A percentile compares a stretch with the other conserved stretches of the same genome.
Evolutionary conservation across 2,329 filamentous ascomycete species (phyloP).

Genomic region (Hymenoscyphus occultus): DNA sequence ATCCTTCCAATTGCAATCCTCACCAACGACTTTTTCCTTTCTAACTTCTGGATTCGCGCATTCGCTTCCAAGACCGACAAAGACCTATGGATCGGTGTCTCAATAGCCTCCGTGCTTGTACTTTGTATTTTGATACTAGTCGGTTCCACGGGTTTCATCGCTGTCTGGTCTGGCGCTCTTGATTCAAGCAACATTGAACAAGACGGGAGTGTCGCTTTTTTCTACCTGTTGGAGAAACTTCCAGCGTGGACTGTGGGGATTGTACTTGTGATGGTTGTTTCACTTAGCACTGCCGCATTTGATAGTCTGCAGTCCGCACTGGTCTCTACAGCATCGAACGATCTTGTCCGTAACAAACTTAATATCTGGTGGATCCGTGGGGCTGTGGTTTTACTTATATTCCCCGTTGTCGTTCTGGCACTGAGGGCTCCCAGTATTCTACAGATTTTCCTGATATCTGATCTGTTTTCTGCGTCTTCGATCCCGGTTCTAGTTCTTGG

Average conservation of each 20-base stretch:
- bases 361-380: conserved; percentile 71
- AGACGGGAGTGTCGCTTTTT: conserved; percentile 69
- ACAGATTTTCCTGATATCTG: conserved; percentile 79
- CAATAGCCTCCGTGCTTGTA: conserved; percentile 62
- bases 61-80: conserved; percentile 77
- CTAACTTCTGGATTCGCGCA: conserved; percentile 79
- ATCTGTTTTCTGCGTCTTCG: conserved; percentile 72
- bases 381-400: conserved; percentile 67
- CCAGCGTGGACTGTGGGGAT: conserved; percentile 81
- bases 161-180: conserved; percentile 73
- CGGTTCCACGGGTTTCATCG: conserved; percentile 69
- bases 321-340: conserved; percentile 81
- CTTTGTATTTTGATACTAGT: conserved; percentile 70
- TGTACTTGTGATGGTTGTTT: conserved; percentile 76
- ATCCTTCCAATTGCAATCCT: conserved; percentile 78
- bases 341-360: conserved; percentile 78
- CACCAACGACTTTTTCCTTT: conserved; percentile 85
- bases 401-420: conserved; percentile 72
- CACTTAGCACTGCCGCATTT: conserved; percentile 73
- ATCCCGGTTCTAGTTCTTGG: conserved; percentile 76
- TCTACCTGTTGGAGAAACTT: conserved; percentile 67
- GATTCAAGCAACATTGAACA: conserved; percentile 56
- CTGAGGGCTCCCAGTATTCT: conserved; percentile 71
- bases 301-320: conserved; percentile 80
- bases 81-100: conserved; percentile 72